phyloP scores from a whole-genome alignment of 2,329 filamentous ascomycete species.

The Leptosphaerulina australis region DNA sequence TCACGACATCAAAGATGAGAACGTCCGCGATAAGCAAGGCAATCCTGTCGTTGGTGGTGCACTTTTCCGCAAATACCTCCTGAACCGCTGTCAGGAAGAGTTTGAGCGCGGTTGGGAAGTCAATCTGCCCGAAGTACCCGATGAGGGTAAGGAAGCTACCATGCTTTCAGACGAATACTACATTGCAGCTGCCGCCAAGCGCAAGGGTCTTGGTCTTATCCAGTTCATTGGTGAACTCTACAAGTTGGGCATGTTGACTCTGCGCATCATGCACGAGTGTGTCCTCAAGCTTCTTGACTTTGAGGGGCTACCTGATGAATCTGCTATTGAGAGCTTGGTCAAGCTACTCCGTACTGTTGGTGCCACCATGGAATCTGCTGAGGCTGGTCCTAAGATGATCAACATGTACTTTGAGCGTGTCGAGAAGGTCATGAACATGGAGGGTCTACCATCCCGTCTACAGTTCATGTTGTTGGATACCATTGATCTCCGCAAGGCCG shows the following conservation, averaged over 20 bases:
- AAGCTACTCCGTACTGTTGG: constrained; percentile 93
- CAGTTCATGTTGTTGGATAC: constrained; percentile 98
- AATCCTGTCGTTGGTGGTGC: constrained; percentile 89
- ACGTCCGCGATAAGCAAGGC: constrained; percentile 86
- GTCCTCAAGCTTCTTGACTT: constrained; percentile 97
- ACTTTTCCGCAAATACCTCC: constrained; percentile 96
- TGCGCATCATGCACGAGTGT: constrained; percentile 99
- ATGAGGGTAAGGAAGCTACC: constrained; percentile 78
- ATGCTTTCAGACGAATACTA: constrained; percentile 98
- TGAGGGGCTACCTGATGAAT: constrained; percentile 89
- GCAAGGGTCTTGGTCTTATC: constrained; percentile 94
- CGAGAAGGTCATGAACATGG: constrained; percentile 77
- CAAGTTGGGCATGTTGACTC: constrained; percentile 97
- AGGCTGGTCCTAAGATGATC: constrained; percentile 83
- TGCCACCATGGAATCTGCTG: constrained; percentile 79
- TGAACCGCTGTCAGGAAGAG: constrained; percentile 98
- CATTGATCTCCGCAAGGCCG: constrained; percentile 76
- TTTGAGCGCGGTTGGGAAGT: constrained; percentile 98
- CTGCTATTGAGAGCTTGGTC: constrained; percentile 92
- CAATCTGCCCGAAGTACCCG: constrained; percentile 78
- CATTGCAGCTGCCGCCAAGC: constrained; percentile 88
- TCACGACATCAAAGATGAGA: constrained; percentile 91
- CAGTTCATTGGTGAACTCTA: constrained; percentile 99
- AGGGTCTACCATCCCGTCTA: constrained; percentile 79
- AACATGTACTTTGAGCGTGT: constrained; percentile 93